Evolutionary conservation across 2,329 filamentous ascomycete genomes (phyloP), one percentile per base, ranked within the genome.

Genomic region (Penicillium glabrum): DNA sequence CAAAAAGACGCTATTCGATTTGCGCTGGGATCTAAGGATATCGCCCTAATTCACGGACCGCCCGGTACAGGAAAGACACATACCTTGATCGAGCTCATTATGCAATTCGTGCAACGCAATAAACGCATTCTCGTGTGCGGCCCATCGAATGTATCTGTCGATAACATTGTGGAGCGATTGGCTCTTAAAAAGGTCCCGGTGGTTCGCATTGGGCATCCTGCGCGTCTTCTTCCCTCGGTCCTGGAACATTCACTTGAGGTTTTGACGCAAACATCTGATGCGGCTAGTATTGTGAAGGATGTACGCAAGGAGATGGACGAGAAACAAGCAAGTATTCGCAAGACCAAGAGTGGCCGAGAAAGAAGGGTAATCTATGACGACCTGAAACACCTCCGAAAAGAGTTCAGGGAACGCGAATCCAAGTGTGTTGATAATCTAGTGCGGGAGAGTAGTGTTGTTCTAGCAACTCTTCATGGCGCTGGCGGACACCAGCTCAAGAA

Each of bases 1-100:
- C 86, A 88, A 63, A 82, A 85, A 65, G 82, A 86, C 60, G 85
- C 85, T 1, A 82, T 88, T 58, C 77, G 85, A n/a, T 99, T 98
- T 69, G 92, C 93, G 0, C 78, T 99, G 53, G 89, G 88, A 7
- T 89, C 90, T 1, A 82, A 82, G 52, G 92, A 97, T 67, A 83
- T 98, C 27, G 90, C 91, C 2, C 80, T 97, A 57, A 96, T 99
- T 53, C 95, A 99, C 71, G 95, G 95, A 0, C 95, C 95, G 0
- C 95, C 95, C 1, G 95, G 95, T 1, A 99, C 95, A 0, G 95
- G 95, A 48, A 99, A 99, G 75, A 99, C 95, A 0, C 93, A 98
- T 71, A 98, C 95, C 0, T 78, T 99, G 39, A 93, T 99, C 58
- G 95, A 99, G 74, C 81, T 99, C 13, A 96, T 99, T 59, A 81